Base-by-base conservation (phyloP, 441 rosid species). In the Aleurites moluccanus region DNA sequence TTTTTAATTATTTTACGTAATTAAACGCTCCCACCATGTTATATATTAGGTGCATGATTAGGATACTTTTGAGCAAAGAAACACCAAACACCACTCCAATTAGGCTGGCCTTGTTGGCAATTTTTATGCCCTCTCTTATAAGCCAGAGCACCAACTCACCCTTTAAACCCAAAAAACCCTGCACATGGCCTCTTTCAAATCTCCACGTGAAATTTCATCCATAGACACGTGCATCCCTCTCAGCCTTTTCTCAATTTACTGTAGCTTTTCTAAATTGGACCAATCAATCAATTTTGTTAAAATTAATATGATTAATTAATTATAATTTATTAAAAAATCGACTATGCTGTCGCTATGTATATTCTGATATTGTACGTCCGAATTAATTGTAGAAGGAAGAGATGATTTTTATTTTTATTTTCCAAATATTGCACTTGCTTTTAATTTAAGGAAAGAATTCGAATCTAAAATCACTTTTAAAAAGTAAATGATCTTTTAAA, bases 131-230 rank as follows among this genome's bases (percentile, higher is more conserved):
- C 25, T 10, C 21, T 21, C 60, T n/a, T 14, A 2, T 16, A 55
- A 52, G 56, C 62, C 27, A 57, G 6, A 30, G 49, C 65, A 56
- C 72, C 55, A 27, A 44, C 14, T 3, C 6, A 35, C 23, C 57
- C 10, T 8, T 21, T 61, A 52, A 68, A 25, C n/a, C n/a, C 10
- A 10, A 27, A 57, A 72, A 73, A 71, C 21, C 13, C 50, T 28
- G 66, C 87, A 79, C 85, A 84, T 82, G 88, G 83, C 59, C 42
- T 59, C 23, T 47, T 68, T n/a, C 35, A 23, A 44, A 30, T 52
- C 70, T 45, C 42, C 90, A 83, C 83, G 88, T 84, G 85, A 84
- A 83, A 78, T 70, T 27, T 57, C 71, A 80, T 80, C 84, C 79
- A 55, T 38, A 45, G 62, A 77, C 86, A 83, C 85, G 88, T 81